These are phyloP conservation scores for Parafenestella ontariensis DNA, from an alignment of 2,329 filamentous ascomycete species.

Conservation along the genomic window DNA sequence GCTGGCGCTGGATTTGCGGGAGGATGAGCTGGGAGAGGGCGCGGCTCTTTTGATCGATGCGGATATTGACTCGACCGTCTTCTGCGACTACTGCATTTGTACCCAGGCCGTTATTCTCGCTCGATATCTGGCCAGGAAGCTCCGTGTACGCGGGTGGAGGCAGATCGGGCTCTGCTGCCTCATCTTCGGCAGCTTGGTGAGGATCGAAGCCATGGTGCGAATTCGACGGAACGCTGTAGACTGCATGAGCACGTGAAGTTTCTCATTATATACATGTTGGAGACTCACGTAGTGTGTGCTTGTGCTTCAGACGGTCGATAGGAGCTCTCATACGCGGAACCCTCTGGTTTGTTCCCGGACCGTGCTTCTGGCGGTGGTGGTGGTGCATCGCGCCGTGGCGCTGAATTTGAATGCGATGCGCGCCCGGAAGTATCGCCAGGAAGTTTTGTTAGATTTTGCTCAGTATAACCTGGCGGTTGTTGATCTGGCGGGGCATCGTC, in stretches of 20 bases:
- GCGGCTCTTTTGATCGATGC: slow-evolving; percentile 48
- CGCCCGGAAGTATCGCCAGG: slow-evolving; percentile 11
- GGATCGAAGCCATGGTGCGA: slow-evolving; percentile 22
- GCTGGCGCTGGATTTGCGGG: slow-evolving; percentile 49
- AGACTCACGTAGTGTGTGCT: slow-evolving; percentile 19
- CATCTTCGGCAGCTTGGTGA: slow-evolving; percentile 20
- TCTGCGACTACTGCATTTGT: slow-evolving; percentile 54
- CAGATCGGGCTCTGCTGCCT: slow-evolving; percentile 16
- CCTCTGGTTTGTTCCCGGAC: slow-evolving; percentile 30
- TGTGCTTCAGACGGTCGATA: slow-evolving; percentile 33
- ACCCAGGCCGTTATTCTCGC: slow-evolving; percentile 49
- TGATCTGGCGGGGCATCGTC: slow-evolving; percentile 27
- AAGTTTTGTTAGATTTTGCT: slow-evolving; percentile 17
- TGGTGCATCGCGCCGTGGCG: too few relatives aligned
- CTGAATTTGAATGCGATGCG: slow-evolving; percentile 7
- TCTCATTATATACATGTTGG: background rate
- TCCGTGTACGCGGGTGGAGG: slow-evolving; percentile 53
- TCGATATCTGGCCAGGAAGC: slow-evolving; percentile 47
- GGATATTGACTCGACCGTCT: slow-evolving; percentile 52
- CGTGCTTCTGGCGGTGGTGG: too few relatives aligned
- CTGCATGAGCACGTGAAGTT: slow-evolving; percentile 12
- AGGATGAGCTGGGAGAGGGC: slow-evolving; percentile 46
- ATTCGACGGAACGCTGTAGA: slow-evolving; percentile 16
- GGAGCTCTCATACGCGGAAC: slow-evolving; percentile 34
- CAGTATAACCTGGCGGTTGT: slow-evolving; percentile 22